Evolutionary conservation across 177 flowering plant species (phyloP).

Genomic region (Vitis hybrid): DNA sequence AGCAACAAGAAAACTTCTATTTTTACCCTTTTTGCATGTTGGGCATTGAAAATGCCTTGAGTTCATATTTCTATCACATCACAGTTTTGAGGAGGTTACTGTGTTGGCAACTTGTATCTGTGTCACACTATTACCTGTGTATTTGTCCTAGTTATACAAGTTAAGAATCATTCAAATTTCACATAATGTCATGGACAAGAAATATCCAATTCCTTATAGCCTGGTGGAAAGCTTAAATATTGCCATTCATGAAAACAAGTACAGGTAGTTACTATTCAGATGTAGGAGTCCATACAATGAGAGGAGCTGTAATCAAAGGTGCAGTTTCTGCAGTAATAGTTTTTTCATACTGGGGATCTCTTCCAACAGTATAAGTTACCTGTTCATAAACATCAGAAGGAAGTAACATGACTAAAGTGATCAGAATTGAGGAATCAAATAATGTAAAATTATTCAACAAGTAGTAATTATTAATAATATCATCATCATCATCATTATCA

Average conservation of each 20-base stretch:
- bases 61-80: too few relatives aligned
- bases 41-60: too few relatives aligned
- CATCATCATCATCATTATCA: too few relatives aligned
- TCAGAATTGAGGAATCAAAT: neutral
- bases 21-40: neutral
- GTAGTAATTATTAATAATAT: too few relatives aligned
- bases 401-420: neutral
- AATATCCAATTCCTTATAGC: neutral
- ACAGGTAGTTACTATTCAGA: neutral
- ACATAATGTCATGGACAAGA: too few relatives aligned
- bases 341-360: slow-evolving; percentile 68
- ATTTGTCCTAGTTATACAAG: too few relatives aligned
- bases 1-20: neutral
- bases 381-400: slow-evolving; percentile 30
- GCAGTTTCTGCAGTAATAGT: slow-evolving; percentile 59
- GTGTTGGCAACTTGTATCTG: too few relatives aligned
- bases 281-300: slow-evolving; percentile 54
- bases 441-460: neutral
- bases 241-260: neutral
- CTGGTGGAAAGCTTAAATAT: neutral
- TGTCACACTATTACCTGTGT: too few relatives aligned
- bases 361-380: slow-evolving; percentile 88
- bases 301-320: slow-evolving; percentile 71
- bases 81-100: too few relatives aligned
- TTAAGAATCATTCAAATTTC: too few relatives aligned